Evolutionary conservation across 2,329 filamentous ascomycete genomes (phyloP).

Genomic region (Epichloe elymi): DNA sequence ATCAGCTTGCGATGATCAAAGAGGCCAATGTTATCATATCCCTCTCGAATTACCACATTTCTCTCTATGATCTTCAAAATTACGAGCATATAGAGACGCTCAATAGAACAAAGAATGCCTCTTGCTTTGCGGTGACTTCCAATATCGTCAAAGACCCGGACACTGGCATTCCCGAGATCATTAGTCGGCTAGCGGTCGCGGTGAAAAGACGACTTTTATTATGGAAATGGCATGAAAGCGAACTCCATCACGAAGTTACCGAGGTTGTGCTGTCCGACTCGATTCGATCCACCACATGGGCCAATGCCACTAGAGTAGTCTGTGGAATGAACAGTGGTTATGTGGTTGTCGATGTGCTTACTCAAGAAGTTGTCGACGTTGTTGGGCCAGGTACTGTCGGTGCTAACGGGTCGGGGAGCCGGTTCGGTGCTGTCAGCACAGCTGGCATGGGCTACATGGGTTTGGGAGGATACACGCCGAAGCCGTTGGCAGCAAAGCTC

Average conservation of each 20-base stretch:
- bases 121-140: constrained; percentile 82
- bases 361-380: constrained; percentile 62
- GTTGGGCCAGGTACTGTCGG: constrained; percentile 62
- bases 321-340: constrained; percentile 88
- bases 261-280: constrained; percentile 74
- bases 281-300: constrained; percentile 85
- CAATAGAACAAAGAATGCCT: constrained; percentile 73
- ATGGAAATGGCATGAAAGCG: constrained; percentile 95
- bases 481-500: constrained; percentile 73
- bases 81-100: constrained; percentile 73
- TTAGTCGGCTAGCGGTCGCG: constrained; percentile 80
- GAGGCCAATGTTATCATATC: constrained; percentile 87
- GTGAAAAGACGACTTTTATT: constrained; percentile 81
- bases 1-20: constrained; percentile 91
- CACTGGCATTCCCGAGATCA: constrained; percentile 83
- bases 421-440: constrained; percentile 72
- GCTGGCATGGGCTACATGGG: constrained; percentile 96
- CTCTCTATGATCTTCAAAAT: constrained; percentile 75
- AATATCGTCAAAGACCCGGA: constrained; percentile 85
- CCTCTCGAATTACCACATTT: constrained; percentile 79
- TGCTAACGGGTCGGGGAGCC: constrained; percentile 48
- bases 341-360: constrained; percentile 73
- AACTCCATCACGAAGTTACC: constrained; percentile 57
- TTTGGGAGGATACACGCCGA: constrained; percentile 80
- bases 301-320: constrained; percentile 71